These are phyloP conservation scores for Psilocybe tampanensis DNA, from an alignment of 768 basidiomycete species.

Conservation along the genomic window DNA sequence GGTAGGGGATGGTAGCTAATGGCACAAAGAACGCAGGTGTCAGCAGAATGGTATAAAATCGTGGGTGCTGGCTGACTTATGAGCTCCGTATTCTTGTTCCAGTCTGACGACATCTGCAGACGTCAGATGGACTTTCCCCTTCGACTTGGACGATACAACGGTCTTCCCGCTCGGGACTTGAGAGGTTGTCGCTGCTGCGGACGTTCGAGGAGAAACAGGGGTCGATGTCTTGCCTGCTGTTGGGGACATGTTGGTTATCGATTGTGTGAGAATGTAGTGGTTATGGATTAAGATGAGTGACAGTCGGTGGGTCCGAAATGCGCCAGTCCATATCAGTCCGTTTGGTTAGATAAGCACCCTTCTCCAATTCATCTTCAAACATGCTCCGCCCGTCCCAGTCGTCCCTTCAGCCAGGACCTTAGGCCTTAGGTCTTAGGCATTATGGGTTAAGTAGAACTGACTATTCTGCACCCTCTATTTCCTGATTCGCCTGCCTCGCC, in stretches of 20 bases:
- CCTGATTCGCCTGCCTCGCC: not conserved
- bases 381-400: constrained; percentile 15
- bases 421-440: no score
- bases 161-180: constrained; percentile 7
- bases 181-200: not conserved
- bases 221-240: constrained; percentile 7
- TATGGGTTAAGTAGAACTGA: no score
- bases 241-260: constrained; percentile 13
- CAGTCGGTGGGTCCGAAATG: constrained; percentile 11
- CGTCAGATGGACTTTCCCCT: constrained; percentile 10
- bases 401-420: not conserved
- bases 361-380: not conserved
- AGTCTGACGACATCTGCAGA: constrained; percentile 68
- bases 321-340: not conserved
- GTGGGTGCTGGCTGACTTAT: constrained; percentile 67
- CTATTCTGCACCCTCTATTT: not conserved
- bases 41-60: constrained; percentile 32
- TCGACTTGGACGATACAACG: constrained; percentile 12
- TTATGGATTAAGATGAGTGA: constrained; percentile 8
- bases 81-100: constrained; percentile 83
- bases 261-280: constrained; percentile 6
- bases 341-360: constrained; percentile 12
- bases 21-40: constrained; percentile 44
- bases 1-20: constrained; percentile 94
- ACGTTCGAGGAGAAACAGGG: not conserved